phyloP scores from a whole-genome alignment of 106 monocot species.

The Dendrobium officinale region DNA sequence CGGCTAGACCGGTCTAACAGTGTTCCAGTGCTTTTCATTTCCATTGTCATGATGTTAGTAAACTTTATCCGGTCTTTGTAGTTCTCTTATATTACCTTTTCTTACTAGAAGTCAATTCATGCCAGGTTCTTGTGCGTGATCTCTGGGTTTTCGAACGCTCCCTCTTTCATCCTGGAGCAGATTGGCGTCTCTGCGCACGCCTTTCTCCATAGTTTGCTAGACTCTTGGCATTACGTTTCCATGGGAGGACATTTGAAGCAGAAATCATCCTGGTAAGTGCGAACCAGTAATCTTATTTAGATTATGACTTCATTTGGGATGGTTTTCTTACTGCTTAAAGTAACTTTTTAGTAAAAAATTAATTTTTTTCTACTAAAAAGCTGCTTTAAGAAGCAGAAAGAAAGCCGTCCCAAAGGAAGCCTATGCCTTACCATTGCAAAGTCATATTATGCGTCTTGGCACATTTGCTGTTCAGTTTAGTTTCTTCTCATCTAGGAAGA shows the following conservation, averaged over 20 bases:
- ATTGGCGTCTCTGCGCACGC: constrained; percentile 86
- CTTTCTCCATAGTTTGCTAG: constrained; percentile 30
- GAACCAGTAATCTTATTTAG: background rate
- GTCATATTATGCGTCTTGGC: background rate
- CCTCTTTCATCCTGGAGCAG: constrained; percentile 73
- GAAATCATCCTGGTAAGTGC: background rate
- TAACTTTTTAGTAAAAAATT: no score
- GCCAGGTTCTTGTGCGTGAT: constrained; percentile 86
- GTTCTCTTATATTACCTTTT: background rate
- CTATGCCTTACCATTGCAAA: background rate
- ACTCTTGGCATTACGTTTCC: no score
- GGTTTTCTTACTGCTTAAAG: no score
- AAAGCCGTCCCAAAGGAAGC: no score
- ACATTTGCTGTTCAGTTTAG: background rate
- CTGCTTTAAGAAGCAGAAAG: no score
- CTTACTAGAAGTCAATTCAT: background rate
- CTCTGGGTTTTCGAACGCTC: constrained; percentile 96
- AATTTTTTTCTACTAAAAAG: no score
- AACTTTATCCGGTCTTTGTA: background rate
- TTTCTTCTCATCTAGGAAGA: background rate
- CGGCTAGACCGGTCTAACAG: no score
- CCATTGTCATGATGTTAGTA: no score
- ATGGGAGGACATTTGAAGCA: background rate
- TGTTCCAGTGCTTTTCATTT: no score
- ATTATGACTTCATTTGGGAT: no score